phyloP scores from a whole-genome alignment of 1,139 yeast genomes.

The Sugiyamaella xylanicola region DNA sequence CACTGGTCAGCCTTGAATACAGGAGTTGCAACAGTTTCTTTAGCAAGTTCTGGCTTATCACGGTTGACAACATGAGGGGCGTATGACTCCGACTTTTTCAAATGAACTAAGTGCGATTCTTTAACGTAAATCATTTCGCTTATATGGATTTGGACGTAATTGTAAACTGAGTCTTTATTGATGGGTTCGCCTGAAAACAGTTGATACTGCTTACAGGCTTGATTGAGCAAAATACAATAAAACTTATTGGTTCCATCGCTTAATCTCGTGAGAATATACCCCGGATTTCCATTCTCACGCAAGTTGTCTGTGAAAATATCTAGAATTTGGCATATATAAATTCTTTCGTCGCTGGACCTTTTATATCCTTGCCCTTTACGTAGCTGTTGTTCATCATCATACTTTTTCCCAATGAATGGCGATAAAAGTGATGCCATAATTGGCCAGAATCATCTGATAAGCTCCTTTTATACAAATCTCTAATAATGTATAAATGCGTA shows the following conservation, averaged over 20 bases:
- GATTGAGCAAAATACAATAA: constrained; percentile 13
- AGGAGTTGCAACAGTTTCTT: constrained; percentile 3
- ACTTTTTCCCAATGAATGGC: constrained; percentile 5
- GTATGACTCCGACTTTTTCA: neutral
- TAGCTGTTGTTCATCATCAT: constrained; percentile 3
- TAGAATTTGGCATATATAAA: neutral
- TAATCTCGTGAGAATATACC: constrained; percentile 16
- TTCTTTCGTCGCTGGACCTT: neutral
- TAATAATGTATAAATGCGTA: too few relatives aligned
- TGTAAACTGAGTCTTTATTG: neutral
- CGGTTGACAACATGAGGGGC: neutral
- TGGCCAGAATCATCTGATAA: neutral
- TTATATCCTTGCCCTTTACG: neutral
- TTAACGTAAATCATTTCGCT: neutral
- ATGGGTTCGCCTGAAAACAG: constrained; percentile 13
- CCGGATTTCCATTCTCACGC: neutral
- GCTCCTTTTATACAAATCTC: too few relatives aligned
- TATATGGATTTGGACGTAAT: constrained; percentile 14
- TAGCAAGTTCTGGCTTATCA: neutral
- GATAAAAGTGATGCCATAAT: neutral
- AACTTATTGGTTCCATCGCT: constrained; percentile 13
- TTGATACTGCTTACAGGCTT: constrained; percentile 18
- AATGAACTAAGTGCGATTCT: neutral
- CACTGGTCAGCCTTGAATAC: constrained; percentile 14
- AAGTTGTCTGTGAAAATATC: neutral